Evolutionary conservation across 371 early-diverging fungal species (phyloP).

Genomic region (Mortierella sp.): DNA sequence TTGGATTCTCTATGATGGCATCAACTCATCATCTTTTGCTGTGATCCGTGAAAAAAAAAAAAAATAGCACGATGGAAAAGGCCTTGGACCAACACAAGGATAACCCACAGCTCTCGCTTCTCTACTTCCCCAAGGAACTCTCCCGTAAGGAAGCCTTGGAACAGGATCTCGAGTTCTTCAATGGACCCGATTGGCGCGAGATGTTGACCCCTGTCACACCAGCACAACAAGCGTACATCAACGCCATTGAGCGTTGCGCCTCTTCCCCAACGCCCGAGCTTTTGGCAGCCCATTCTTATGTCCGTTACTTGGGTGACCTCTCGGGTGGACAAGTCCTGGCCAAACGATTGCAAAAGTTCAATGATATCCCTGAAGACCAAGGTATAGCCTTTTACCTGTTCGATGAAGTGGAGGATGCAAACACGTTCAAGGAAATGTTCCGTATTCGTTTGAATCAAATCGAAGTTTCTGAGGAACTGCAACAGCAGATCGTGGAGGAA

Average conservation of each 20-base stretch:
- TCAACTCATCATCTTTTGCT: too few relatives aligned
- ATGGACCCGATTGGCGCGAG: conserved; percentile 57
- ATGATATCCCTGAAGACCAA: conserved; percentile 50
- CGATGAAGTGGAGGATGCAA: conserved; percentile 58
- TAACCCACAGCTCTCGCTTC: conserved; percentile 57
- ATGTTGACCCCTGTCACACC: conserved; percentile 60
- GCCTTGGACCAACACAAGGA: conserved; percentile 62
- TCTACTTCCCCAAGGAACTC: conserved; percentile 67
- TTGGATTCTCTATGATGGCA: too few relatives aligned
- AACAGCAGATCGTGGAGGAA: conserved; percentile 28
- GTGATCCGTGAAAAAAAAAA: too few relatives aligned
- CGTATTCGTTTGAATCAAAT: conserved; percentile 62
- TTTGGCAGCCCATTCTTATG: conserved; percentile 68
- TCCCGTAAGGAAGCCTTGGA: conserved; percentile 56
- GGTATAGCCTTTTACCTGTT: conserved; percentile 67
- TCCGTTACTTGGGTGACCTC: conserved; percentile 73
- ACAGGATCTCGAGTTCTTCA: conserved; percentile 64
- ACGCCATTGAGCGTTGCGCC: conserved; percentile 61
- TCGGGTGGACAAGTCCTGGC: conserved; percentile 70
- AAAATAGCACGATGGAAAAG: conserved; percentile 59
- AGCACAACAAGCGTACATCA: conserved; percentile 60
- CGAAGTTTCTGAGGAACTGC: conserved; percentile 28
- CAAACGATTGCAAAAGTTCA: conserved; percentile 63
- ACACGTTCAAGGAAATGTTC: conserved; percentile 66
- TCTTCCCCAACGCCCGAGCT: conserved; percentile 61